Conservation (phyloP, 176 grass and related monocot genomes). For the Phoenix dactylifera region DNA sequence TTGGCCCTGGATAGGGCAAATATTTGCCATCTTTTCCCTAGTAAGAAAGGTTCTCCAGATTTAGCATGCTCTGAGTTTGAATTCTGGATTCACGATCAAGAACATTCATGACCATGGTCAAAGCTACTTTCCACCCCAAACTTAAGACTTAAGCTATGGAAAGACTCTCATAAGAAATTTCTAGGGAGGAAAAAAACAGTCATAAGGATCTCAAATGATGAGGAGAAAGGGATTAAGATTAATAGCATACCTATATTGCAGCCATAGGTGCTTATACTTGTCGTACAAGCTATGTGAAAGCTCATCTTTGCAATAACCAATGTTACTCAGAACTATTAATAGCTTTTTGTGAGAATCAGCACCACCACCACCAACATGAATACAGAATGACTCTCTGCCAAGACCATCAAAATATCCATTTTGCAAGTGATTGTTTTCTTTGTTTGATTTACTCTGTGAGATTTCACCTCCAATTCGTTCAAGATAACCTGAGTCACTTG, state of each 20-base stretch:
- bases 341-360: conserved; percentile 62
- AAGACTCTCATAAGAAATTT: too few species aligned
- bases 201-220: neutral
- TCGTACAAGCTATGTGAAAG: conserved; percentile 73
- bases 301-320: conserved; percentile 92
- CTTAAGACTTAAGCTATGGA: too few species aligned
- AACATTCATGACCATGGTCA: too few species aligned
- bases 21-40: too few species aligned
- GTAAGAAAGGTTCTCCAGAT: too few species aligned
- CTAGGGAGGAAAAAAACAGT: too few species aligned
- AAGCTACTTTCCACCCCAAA: too few species aligned
- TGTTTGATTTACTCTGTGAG: conserved; percentile 69
- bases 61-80: too few species aligned
- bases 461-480: conserved; percentile 66
- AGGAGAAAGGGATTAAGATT: neutral
- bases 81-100: too few species aligned
- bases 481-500: conserved; percentile 68
- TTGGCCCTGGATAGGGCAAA: too few species aligned
- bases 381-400: conserved; percentile 34
- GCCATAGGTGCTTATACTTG: conserved; percentile 95
- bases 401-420: conserved; percentile 72
- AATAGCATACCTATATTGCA: conserved; percentile 37
- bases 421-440: conserved; percentile 62
- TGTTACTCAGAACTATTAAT: conserved; percentile 94
- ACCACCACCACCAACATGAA: conserved; percentile 27